phyloP scores from a whole-genome alignment of 495 filamentous ascomycete genomes.

The Neurospora terricola region DNA sequence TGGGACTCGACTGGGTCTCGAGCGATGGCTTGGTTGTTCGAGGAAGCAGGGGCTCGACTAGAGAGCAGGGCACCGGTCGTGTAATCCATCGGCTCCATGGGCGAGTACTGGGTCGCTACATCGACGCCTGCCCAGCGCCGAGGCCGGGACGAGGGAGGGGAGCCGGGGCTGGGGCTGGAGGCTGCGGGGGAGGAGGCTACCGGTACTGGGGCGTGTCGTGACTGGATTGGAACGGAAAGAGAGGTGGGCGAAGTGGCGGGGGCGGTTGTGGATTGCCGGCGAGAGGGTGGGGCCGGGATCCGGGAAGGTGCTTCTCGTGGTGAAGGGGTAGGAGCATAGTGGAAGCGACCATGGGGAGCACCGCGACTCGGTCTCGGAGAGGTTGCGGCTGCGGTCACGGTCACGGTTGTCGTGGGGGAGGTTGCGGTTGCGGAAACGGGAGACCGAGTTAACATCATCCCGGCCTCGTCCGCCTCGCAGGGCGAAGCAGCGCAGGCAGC shows the following conservation, averaged over 20 bases:
- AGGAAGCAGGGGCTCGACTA: conserved; percentile 14
- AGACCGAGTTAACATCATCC: conserved; percentile 42
- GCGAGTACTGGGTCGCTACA: conserved; percentile 48
- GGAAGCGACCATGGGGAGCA: conserved; percentile 16
- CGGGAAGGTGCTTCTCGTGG: conserved; percentile 33
- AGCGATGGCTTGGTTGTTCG: conserved; percentile 3
- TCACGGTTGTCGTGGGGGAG: conserved; percentile 17
- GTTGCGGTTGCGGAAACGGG: conserved; percentile 31
- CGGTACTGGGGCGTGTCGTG: conserved; percentile 23
- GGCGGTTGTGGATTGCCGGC: conserved; percentile 31
- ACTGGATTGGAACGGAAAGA: background rate
- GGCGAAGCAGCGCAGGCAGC: conserved; percentile 7
- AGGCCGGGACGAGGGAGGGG: conserved; percentile 13
- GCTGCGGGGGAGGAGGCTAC: background rate
- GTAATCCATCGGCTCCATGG: conserved; percentile 36
- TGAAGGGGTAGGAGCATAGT: conserved; percentile 36
- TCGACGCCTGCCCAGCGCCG: conserved; percentile 42
- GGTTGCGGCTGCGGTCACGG: conserved; percentile 33
- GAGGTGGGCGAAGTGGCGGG: conserved; percentile 9
- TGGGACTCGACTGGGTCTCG: conserved; percentile 16
- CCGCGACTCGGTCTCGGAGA: conserved; percentile 21
- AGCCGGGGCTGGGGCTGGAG: background rate
- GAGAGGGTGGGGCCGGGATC: conserved; percentile 34
- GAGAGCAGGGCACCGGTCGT: conserved; percentile 25
- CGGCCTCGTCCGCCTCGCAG: conserved; percentile 19